These are phyloP conservation scores for Coprinopsis sp. DNA, from an alignment of 768 basidiomycete species.

Conservation along the genomic window DNA sequence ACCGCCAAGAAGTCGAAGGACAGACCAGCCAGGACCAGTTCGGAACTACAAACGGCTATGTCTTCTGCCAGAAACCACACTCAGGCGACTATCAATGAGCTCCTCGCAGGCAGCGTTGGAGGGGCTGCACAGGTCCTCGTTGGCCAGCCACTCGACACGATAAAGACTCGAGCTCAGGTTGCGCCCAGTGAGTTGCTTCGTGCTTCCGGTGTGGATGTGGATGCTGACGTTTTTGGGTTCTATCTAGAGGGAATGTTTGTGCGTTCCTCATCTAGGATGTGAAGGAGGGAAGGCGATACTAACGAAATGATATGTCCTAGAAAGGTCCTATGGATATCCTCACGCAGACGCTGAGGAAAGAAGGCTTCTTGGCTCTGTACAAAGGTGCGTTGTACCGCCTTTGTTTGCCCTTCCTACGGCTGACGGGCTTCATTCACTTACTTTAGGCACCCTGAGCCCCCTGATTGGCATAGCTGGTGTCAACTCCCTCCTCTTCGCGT, in stretches of 20 bases:
- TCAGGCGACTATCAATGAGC: conserved; percentile 68
- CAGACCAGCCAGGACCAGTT: too few species aligned
- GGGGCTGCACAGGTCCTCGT: conserved; percentile 95
- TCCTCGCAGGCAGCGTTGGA: conserved; percentile 83
- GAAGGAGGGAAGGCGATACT: background rate
- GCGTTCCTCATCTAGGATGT: conserved; percentile 26
- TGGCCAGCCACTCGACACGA: conserved; percentile 87
- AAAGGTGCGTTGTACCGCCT: conserved; percentile 56
- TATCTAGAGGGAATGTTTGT: conserved; percentile 89
- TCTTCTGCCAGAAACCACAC: conserved; percentile 20
- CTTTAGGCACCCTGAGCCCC: conserved; percentile 84
- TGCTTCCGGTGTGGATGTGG: too few species aligned
- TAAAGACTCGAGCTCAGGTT: conserved; percentile 86
- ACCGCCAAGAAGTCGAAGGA: background rate
- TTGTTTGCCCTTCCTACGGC: background rate
- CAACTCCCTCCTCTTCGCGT: conserved; percentile 91
- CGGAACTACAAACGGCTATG: too few species aligned
- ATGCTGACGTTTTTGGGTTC: too few species aligned
- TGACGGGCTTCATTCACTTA: background rate
- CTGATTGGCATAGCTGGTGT: conserved; percentile 92
- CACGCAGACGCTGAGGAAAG: conserved; percentile 72
- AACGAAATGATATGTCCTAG: conserved; percentile 30
- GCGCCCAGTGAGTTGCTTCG: conserved; percentile 65
- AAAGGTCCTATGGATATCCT: conserved; percentile 95
- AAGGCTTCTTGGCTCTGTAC: conserved; percentile 91